A percentile compares a stretch with the other conserved stretches of the same genome.
phyloP scores from a whole-genome alignment of 306 rosid genomes.

The Vigna radiata region DNA sequence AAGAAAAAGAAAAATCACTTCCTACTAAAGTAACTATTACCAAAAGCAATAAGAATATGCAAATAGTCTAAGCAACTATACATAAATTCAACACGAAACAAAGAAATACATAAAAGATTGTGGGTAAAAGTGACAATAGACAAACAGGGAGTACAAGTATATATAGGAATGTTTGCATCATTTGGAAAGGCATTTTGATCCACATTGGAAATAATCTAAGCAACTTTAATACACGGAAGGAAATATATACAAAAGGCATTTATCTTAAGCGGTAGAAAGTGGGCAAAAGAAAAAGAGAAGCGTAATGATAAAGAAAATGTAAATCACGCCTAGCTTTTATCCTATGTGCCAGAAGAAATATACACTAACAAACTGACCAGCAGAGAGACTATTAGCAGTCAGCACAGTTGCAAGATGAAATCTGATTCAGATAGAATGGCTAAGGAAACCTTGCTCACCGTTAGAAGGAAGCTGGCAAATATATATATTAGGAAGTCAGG shows the following conservation, averaged over 20 bases:
- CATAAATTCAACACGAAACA: conserved; percentile 2
- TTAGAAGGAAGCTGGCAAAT: conserved; percentile 96
- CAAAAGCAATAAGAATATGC: conserved; percentile 3
- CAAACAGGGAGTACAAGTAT: neutral
- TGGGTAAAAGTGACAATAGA: neutral
- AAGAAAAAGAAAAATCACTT: conserved; percentile 22
- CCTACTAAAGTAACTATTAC: conserved; percentile 34
- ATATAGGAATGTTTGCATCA: conserved; percentile 18
- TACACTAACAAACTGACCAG: conserved; percentile 10
- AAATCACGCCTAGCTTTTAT: conserved; percentile 18
- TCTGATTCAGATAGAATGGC: conserved; percentile 30
- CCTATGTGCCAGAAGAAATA: neutral
- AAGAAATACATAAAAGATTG: conserved; percentile 8
- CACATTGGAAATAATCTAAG: neutral
- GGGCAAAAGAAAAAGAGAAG: conserved; percentile 25
- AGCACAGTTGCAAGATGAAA: conserved; percentile 24
- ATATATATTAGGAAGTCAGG: conserved; percentile 98
- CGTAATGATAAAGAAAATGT: conserved; percentile 7
- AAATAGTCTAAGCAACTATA: conserved; percentile 9
- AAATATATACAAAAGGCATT: neutral
- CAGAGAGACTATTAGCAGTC: conserved; percentile 5
- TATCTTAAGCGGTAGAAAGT: conserved; percentile 16
- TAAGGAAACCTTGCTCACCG: conserved; percentile 62
- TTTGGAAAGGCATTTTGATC: conserved; percentile 4
- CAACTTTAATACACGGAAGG: conserved; percentile 18